Base-by-base conservation (phyloP, 768 basidiomycete genomes). In the Tricholoma terreum region DNA sequence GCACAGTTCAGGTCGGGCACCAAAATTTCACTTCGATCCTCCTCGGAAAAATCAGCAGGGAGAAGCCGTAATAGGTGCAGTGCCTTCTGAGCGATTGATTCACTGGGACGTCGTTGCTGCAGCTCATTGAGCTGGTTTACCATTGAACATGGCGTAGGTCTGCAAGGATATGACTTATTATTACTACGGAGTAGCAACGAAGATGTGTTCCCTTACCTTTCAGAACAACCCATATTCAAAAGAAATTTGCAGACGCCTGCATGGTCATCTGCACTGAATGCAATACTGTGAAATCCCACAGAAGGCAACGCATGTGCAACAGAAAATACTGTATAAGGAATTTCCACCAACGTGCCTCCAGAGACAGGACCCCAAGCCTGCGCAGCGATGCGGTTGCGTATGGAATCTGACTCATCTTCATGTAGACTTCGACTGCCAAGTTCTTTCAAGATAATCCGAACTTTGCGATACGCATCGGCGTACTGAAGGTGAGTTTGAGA, bases 341-440 rank as follows among this genome's bases (percentile, higher is more conserved):
- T 58, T 38, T 10, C 64, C 53, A 15, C 62, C 57, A 15, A 60
- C 57, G 30, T 54, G 0, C 53, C 46, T 19, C 56, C 56, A 1
- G 63, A 61, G 12, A 72, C 69, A 4, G 77, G 78, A 19, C 78
- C 67, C 77, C 78, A 79, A 19, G 55, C 48, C 6, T 59, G 59
- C 6, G 57, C 59, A 1, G 48, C 38, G 17, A 71, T 64, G 7
- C 60, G 55, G 4, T 15, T 6, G n/a, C 57, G 56, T n/a, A 77
- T 56, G 2, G 21, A 4, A 3, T 27, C 17, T 14, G 69, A 17
- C 6, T 74, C 63, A 0, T 48, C 58, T 8, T 60, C 55, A 5
- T 38, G 58, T 24, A 70, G 59, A 6, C 46, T 12, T 9, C 74
- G 66, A 9, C 49, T 30, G 11, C 71, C 67, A 9, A 77, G 57